phyloP scores from a whole-genome alignment of 2,329 filamentous ascomycete genomes.

The Tricladium varicosporioides region DNA sequence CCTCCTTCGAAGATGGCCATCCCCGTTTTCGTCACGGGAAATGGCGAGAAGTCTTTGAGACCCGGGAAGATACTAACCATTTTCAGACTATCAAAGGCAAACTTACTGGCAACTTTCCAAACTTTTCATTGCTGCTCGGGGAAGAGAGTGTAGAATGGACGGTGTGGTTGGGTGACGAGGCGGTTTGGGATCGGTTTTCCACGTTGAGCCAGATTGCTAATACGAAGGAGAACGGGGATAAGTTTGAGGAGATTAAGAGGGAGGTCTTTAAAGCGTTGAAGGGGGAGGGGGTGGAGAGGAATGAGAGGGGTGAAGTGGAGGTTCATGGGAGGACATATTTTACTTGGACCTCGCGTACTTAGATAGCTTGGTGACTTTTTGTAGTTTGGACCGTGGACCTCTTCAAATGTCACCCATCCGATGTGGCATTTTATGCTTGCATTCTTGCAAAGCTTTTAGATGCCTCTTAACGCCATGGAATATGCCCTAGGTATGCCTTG shows the following conservation, averaged over 20 bases:
- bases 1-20: conserved; percentile 53
- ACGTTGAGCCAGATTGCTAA: conserved; percentile 69
- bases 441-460: conserved; percentile 10
- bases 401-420: too few species aligned
- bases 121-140: conserved; percentile 61
- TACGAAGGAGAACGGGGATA: conserved; percentile 46
- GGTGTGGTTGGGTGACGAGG: conserved; percentile 55
- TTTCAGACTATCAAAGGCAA: conserved; percentile 48
- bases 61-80: conserved; percentile 52
- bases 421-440: conserved; percentile 3
- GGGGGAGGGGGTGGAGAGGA: conserved; percentile 51
- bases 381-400: too few species aligned
- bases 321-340: conserved; percentile 64
- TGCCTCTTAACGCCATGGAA: conserved; percentile 13
- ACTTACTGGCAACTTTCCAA: conserved; percentile 39
- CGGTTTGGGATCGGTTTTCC: conserved; percentile 60
- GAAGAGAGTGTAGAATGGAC: conserved; percentile 56
- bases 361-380: conserved; percentile 7
- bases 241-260: conserved; percentile 46
- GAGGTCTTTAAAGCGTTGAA: conserved; percentile 54
- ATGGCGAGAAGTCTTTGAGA: conserved; percentile 65
- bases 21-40: conserved; percentile 63
- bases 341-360: conserved; percentile 56
- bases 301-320: conserved; percentile 60
- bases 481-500: conserved; percentile 11